These are phyloP conservation scores for Neurospora sp. DNA, from an alignment of 495 filamentous ascomycete genomes.

Conservation along the genomic window DNA sequence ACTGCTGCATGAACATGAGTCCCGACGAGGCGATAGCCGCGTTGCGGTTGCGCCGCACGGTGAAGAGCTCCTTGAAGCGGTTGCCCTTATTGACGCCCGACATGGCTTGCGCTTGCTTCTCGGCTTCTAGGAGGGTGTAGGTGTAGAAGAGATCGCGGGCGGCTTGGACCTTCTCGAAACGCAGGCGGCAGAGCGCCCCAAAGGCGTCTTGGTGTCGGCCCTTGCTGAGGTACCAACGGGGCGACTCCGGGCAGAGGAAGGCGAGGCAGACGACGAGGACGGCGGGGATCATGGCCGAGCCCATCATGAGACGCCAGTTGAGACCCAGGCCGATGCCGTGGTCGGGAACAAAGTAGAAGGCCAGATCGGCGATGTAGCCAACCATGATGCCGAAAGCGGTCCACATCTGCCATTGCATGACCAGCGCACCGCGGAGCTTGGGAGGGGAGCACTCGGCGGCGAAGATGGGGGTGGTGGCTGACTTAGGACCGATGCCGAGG, in stretches of 20 bases:
- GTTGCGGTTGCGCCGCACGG: slow-evolving; percentile 64
- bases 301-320: slow-evolving; percentile 82
- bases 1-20: slow-evolving; percentile 84
- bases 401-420: slow-evolving; percentile 75
- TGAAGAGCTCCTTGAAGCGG: slow-evolving; percentile 59
- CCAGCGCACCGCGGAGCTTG: slow-evolving; percentile 58
- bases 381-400: slow-evolving; percentile 78
- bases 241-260: slow-evolving; percentile 62
- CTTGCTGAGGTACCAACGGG: slow-evolving; percentile 68
- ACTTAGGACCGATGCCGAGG: slow-evolving; percentile 73
- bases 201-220: slow-evolving; percentile 57
- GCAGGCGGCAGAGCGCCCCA: slow-evolving; percentile 52
- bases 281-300: slow-evolving; percentile 64
- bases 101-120: slow-evolving; percentile 44
- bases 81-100: slow-evolving; percentile 41
- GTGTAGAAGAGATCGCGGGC: slow-evolving; percentile 79
- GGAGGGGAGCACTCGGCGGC: slow-evolving; percentile 69
- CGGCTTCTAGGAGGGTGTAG: slow-evolving; percentile 58
- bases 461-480: slow-evolving; percentile 65
- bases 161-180: slow-evolving; percentile 63
- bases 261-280: slow-evolving; percentile 60
- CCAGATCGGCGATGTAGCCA: slow-evolving; percentile 62
- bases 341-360: slow-evolving; percentile 55
- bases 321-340: slow-evolving; percentile 47
- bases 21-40: slow-evolving; percentile 64